Percentiles rank a stretch among this genome's conserved stretches.
Conservation (phyloP, 2,329 filamentous ascomycete species). For the Pleoardoris graminearum region DNA sequence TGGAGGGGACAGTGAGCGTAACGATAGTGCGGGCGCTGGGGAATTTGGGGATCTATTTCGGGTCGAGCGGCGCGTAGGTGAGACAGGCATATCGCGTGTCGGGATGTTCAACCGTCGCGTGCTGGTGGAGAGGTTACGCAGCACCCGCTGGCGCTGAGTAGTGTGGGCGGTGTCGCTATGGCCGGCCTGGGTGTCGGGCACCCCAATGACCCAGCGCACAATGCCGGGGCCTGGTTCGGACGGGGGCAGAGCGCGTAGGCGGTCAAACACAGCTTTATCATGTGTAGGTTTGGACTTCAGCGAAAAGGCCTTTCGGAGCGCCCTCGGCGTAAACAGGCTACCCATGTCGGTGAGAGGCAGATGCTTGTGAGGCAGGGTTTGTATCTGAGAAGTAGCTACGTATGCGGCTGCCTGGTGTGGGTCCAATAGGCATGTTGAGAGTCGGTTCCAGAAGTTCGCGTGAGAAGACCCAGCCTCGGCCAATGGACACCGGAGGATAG, state of each 20-base stretch:
- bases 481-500: too few relatives aligned
- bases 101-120: conserved; percentile 8
- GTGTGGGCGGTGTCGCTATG: conserved; percentile 1
- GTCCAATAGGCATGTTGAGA: too few relatives aligned
- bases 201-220: conserved; percentile 9
- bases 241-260: conserved; percentile 9
- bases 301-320: too few relatives aligned
- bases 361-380: too few relatives aligned
- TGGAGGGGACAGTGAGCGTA: conserved; percentile 13
- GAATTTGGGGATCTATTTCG: conserved; percentile 8
- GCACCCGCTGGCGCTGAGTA: conserved; percentile 8
- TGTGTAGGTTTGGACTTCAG: conserved; percentile 13
- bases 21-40: conserved; percentile 10
- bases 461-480: too few relatives aligned
- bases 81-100: conserved; percentile 11
- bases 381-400: too few relatives aligned
- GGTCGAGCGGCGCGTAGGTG: conserved; percentile 7
- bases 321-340: too few relatives aligned
- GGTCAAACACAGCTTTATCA: conserved; percentile 13
- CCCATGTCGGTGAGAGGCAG: too few relatives aligned
- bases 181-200: conserved; percentile 8
- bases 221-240: conserved; percentile 7
- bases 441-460: too few relatives aligned
- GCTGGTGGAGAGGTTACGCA: conserved; percentile 10
- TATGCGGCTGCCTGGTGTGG: too few relatives aligned